Evolutionary conservation across 805 yeast species (phyloP), one percentile per base, ranked within the genome.

Genomic region (Debaryomyces castellii): DNA sequence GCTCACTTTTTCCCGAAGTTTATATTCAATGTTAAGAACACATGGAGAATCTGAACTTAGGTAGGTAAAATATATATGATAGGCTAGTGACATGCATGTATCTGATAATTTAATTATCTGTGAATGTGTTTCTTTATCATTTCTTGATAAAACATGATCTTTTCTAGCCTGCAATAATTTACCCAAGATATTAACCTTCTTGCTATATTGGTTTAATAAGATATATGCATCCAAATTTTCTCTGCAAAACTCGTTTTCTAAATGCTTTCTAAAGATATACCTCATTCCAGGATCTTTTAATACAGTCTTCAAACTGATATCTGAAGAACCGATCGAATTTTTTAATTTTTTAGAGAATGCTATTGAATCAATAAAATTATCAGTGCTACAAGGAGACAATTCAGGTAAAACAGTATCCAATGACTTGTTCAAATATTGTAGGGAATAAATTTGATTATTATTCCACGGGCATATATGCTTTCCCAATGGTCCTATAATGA

Each of bases 181-280:
- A 39, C 71, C 71, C 45, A 83, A 53, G 1, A 69, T 55, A 1
- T 62, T 57, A 63, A 79, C 65, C 51, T 74, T 76, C 50, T 73
- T 76, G 10, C 72, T 69, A 48, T 83, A 78, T 40, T 75, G 75
- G 39, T 70, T 69, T 40, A 87, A 74, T 47, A 82, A 87, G 43
- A 76, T 63, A 59, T 80, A 87, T 3, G 85, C 89, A 50, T 84
- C 83, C n/a, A 87, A 60, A 54, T 88, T 89, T 57, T 89, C 97
- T 2, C 77, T 77, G 57, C 96, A 89, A 45, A 76, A 73, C 42
- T 82, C 85, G 24, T 72, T 75, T 41, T 77, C 80, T 42, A 89
- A 60, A 58, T 87, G 89, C n/a, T 70, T 67, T 49, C 81, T 73
- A 63, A 89, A 87, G 8, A 88, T 62, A 44, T 79, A 81, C 44